Evolutionary conservation across 2,329 filamentous ascomycete genomes (phyloP).

Genomic region (Cordyceps pruinosa): DNA sequence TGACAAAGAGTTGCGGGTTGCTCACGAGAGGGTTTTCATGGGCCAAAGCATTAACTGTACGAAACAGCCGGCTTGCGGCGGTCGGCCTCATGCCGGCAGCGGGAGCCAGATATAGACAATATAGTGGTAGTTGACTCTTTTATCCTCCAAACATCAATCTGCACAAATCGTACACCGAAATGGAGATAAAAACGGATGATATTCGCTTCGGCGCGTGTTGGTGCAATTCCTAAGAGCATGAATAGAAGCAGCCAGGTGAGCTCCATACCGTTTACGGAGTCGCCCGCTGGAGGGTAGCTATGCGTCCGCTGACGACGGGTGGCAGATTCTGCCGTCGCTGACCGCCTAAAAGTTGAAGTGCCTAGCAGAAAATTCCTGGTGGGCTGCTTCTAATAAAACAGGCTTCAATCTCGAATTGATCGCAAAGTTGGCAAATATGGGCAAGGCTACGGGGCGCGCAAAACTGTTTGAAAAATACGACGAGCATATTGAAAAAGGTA

Average conservation of each 20-base stretch:
- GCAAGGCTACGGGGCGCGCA: constrained; percentile 45
- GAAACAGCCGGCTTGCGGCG: constrained; percentile 30
- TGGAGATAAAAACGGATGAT: not conserved
- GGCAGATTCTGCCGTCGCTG: constrained; percentile 39
- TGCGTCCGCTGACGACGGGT: too few relatives aligned
- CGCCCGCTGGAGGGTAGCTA: not conserved
- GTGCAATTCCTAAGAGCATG: not conserved
- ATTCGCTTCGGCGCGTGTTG: not conserved
- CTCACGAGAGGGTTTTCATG: constrained; percentile 87
- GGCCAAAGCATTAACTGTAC: constrained; percentile 22
- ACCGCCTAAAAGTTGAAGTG: constrained; percentile 47
- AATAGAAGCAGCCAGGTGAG: not conserved
- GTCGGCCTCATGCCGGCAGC: constrained; percentile 30
- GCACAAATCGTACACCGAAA: not conserved
- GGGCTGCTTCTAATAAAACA: constrained; percentile 21
- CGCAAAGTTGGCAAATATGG: constrained; percentile 37
- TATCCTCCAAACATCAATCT: not conserved
- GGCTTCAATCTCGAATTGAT: constrained; percentile 14
- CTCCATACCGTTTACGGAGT: not conserved
- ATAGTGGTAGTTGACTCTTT: not conserved
- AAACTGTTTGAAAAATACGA: constrained; percentile 57
- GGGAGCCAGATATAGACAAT: not conserved
- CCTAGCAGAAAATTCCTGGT: constrained; percentile 27
- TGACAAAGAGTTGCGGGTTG: not conserved
- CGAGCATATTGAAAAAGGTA: constrained; percentile 57